These are phyloP conservation scores for Ophiostoma piceae DNA, from an alignment of 2,329 filamentous ascomycete genomes.

Conservation along the genomic window DNA sequence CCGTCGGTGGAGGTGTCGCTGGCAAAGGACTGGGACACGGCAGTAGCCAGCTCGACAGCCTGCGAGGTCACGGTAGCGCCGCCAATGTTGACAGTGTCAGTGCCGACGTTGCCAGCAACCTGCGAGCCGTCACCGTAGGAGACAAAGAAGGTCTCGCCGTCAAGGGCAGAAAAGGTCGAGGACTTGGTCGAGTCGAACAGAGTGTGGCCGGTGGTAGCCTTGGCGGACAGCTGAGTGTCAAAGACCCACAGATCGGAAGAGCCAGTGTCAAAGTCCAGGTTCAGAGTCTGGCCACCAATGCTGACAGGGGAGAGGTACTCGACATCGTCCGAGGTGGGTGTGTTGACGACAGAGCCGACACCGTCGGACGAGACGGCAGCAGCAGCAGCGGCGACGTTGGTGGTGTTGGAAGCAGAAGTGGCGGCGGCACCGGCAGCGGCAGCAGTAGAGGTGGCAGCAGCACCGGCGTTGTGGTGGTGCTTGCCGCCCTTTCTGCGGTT, in stretches of 20 bases:
- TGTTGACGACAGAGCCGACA: conserved; percentile 58
- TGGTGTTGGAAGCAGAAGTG: background rate
- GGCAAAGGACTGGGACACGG: conserved; percentile 54
- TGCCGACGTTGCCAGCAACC: conserved; percentile 60
- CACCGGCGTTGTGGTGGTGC: conserved; percentile 16
- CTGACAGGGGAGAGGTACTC: conserved; percentile 65
- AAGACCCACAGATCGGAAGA: conserved; percentile 73
- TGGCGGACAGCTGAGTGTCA: conserved; percentile 51
- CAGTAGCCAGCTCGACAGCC: conserved; percentile 61
- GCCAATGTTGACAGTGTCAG: conserved; percentile 62
- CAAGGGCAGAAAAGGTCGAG: conserved; percentile 33
- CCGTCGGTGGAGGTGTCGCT: conserved; percentile 58
- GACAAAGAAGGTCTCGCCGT: conserved; percentile 54
- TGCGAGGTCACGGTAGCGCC: conserved; percentile 57
- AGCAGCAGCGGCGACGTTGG: conserved; percentile 29
- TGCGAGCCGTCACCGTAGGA: conserved; percentile 64
- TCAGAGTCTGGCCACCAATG: conserved; percentile 64
- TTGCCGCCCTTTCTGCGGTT: conserved; percentile 16
- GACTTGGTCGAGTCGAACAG: conserved; percentile 39
- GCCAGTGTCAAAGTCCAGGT: conserved; percentile 70
- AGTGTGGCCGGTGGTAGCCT: conserved; percentile 45
- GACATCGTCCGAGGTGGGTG: conserved; percentile 58
- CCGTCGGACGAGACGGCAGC: conserved; percentile 29
- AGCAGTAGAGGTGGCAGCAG: background rate
- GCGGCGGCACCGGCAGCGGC: background rate